Percentiles rank a stretch among this genome's conserved stretches.
These are phyloP conservation scores for Haplosporangium sp. DNA, from an alignment of 371 early-diverging fungal genomes.

Conservation along the genomic window DNA sequence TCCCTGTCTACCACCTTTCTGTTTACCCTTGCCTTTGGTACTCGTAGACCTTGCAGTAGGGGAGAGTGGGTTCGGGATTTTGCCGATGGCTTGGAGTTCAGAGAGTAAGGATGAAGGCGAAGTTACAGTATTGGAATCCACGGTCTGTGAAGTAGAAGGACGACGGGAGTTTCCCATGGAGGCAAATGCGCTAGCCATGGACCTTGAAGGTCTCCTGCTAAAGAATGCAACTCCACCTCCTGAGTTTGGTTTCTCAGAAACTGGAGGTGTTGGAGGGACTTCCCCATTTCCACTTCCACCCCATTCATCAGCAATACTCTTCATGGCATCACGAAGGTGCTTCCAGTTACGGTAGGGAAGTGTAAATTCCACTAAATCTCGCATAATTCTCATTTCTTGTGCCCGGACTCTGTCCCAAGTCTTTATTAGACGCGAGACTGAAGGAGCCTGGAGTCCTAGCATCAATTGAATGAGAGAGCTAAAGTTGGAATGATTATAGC, in stretches of 20 bases:
- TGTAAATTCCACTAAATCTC: constrained; percentile 70
- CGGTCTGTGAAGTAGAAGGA: neutral
- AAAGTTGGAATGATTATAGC: constrained; percentile 74
- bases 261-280: neutral
- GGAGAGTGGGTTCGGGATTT: neutral
- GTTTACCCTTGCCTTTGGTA: constrained; percentile 1
- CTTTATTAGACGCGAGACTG: constrained; percentile 67
- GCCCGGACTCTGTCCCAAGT: constrained; percentile 71
- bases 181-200: constrained; percentile 5
- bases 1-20: constrained; percentile 36
- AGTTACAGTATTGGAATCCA: neutral
- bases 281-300: constrained; percentile 44
- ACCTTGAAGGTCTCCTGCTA: constrained; percentile 16
- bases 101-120: constrained; percentile 13
- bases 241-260: neutral
- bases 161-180: neutral
- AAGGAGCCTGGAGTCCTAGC: constrained; percentile 71
- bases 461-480: constrained; percentile 72
- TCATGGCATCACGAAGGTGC: constrained; percentile 74
- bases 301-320: constrained; percentile 69
- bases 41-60: neutral
- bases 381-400: constrained; percentile 64
- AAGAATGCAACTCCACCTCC: constrained; percentile 13
- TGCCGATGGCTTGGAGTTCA: neutral
- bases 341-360: constrained; percentile 75